Evolutionary conservation across 129 eudicot species (phyloP), one percentile per base, ranked within the genome.

Genomic region (Solidago caesia): DNA sequence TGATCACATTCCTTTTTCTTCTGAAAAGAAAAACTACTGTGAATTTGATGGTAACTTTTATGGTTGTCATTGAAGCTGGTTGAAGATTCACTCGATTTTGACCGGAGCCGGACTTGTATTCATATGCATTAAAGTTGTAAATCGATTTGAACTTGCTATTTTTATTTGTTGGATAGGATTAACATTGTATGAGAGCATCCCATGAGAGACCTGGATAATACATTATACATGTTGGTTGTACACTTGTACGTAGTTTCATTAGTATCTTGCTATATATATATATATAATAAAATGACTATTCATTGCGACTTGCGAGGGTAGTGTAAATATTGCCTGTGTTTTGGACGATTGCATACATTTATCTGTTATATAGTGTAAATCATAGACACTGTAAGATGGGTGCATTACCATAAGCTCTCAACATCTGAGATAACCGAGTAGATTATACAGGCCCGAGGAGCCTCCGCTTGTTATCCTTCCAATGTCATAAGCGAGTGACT

Each of bases 121-220:
- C 44, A 26, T 73, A 59, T 33, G 41, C 27, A 15, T 73, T 73
- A 7, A 59, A 14, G 67, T 7, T 33, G 77, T 72, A 44, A 67
- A 49, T 62, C 15, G 70, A 6, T 49, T 45, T 64, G 29, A 41
- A 4, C 44, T 75, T 10, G 39, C 39, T 33, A 33, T 42, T 65
- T 52, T 41, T 64, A 29, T 49, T 41, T 75, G 72, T 49, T 49
- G 64, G 29, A 9, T 64, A 55, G 82, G 70, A 71, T 74, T 74
- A 71, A 49, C 33, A 70, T 15, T 64, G 64, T 63, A 74, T 57
- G 63, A 63, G 78, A 74, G 71, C 79, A 74, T 63, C 79, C 64
- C 63, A 74, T 63, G 76, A 72, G 7, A 58, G 58, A 74, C 62
- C 14, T 44, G 43, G 10, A 48, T 10, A 16, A 58, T 56, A 4